Conservation (phyloP, 2,329 filamentous ascomycete genomes). For the Shiraia sp. region DNA sequence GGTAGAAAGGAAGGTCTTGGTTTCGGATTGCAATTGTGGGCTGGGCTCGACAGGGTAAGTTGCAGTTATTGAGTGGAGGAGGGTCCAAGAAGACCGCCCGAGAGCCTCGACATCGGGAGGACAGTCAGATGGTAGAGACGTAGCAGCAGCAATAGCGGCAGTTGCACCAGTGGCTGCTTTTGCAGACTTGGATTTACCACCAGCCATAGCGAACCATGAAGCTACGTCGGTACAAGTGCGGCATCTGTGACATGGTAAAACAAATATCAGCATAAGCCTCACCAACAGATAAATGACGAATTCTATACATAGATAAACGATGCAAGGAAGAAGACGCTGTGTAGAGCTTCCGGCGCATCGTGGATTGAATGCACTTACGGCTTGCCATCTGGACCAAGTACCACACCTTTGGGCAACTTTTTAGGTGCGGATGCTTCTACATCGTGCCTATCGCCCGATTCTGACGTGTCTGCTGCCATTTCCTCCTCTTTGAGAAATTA, state of each 20-base stretch:
- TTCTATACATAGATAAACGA: too few species aligned
- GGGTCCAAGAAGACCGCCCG: slow-evolving; percentile 87
- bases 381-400: slow-evolving; percentile 80
- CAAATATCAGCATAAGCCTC: not conserved
- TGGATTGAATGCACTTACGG: slow-evolving; percentile 61
- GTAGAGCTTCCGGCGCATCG: slow-evolving; percentile 18
- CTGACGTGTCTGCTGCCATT: slow-evolving; percentile 29
- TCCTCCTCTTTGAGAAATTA: not conserved
- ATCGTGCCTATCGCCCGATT: slow-evolving; percentile 31
- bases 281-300: not conserved
- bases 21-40: slow-evolving; percentile 71
- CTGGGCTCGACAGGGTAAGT: slow-evolving; percentile 77
- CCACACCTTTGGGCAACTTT: slow-evolving; percentile 70
- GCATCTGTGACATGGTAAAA: slow-evolving; percentile 56
- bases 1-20: slow-evolving; percentile 74
- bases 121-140: slow-evolving; percentile 65
- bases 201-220: slow-evolving; percentile 63
- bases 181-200: slow-evolving; percentile 9
- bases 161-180: slow-evolving; percentile 45
- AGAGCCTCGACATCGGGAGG: slow-evolving; percentile 88
- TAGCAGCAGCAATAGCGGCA: slow-evolving; percentile 37
- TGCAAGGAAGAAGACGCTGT: too few species aligned
- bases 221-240: slow-evolving; percentile 68
- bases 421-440: slow-evolving; percentile 46
- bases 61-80: slow-evolving; percentile 89